phyloP scores from a whole-genome alignment of 177 flowering plant species.

The Tripterygium wilfordii region DNA sequence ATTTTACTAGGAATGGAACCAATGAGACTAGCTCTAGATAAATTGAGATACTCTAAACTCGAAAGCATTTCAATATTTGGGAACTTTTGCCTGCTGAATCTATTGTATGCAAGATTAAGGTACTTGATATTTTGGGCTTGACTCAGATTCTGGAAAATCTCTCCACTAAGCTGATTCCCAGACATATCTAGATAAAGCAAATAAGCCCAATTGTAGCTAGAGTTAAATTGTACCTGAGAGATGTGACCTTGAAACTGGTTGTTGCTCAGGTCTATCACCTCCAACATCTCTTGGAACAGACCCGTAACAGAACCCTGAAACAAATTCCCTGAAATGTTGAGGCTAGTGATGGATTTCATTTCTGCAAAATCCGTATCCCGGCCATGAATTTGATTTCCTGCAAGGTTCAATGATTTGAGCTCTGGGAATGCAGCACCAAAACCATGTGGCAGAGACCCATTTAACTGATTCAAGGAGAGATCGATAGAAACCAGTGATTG shows the following conservation, averaged over 20 bases:
- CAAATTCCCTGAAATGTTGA: slow-evolving; percentile 66
- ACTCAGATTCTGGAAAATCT: slow-evolving; percentile 36
- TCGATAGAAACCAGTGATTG: slow-evolving; percentile 48
- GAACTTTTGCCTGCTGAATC: slow-evolving; percentile 52
- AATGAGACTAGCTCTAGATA: slow-evolving; percentile 49
- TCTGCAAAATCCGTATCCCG: slow-evolving; percentile 48
- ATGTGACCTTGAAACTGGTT: slow-evolving; percentile 81
- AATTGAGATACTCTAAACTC: slow-evolving; percentile 62
- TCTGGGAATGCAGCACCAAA: slow-evolving; percentile 63
- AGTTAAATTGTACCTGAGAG: slow-evolving; percentile 58
- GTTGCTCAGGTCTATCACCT: slow-evolving; percentile 70
- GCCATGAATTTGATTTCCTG: slow-evolving; percentile 59
- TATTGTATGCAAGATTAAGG: slow-evolving; percentile 72
- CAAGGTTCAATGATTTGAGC: slow-evolving; percentile 54
- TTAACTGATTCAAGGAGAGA: slow-evolving; percentile 53
- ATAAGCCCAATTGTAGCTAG: slow-evolving; percentile 54
- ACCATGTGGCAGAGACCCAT: slow-evolving; percentile 59
- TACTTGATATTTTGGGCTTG: slow-evolving; percentile 53
- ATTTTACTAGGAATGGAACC: slow-evolving; percentile 51
- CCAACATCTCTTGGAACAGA: slow-evolving; percentile 40
- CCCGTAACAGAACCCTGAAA: slow-evolving; percentile 67
- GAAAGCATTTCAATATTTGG: slow-evolving; percentile 31
- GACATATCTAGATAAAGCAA: slow-evolving; percentile 71
- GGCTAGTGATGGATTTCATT: slow-evolving; percentile 39
- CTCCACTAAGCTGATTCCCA: slow-evolving; percentile 70